A percentile compares a stretch with the other conserved stretches of the same genome.
Conservation (phyloP, 441 rosid genomes). For the Francoa sonchifolia region DNA sequence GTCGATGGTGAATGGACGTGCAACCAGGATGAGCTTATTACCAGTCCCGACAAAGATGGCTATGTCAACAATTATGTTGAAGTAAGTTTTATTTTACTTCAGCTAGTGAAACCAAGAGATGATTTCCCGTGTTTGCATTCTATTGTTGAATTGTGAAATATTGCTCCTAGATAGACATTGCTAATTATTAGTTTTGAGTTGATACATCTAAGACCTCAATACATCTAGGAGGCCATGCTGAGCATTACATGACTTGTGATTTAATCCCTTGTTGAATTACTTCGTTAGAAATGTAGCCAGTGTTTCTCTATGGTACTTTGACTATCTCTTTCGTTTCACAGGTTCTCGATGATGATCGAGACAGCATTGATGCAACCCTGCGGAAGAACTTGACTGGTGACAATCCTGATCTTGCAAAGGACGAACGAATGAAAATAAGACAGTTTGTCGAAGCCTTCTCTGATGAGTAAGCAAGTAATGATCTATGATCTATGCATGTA, state of each 20-base stretch:
- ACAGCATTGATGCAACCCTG: slow-evolving; percentile 25
- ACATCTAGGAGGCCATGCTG: no score
- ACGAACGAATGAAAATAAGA: slow-evolving; percentile 42
- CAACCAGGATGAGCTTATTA: slow-evolving; percentile 45
- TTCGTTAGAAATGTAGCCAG: neutral
- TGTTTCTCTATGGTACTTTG: neutral
- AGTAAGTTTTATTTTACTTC: slow-evolving; percentile 24
- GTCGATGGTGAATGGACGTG: slow-evolving; percentile 68
- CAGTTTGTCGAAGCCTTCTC: slow-evolving; percentile 45
- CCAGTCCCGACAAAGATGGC: slow-evolving; percentile 63
- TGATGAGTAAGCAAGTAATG: slow-evolving; percentile 25
- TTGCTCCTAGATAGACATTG: no score
- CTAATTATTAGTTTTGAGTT: no score
- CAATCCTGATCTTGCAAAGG: slow-evolving; percentile 49
- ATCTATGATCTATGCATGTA: neutral
- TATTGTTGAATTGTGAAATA: neutral
- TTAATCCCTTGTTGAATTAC: neutral
- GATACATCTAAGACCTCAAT: no score
- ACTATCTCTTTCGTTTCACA: slow-evolving; percentile 16
- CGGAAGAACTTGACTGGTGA: slow-evolving; percentile 42
- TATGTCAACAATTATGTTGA: slow-evolving; percentile 63
- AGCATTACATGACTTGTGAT: neutral
- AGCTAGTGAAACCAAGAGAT: neutral
- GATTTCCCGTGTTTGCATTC: neutral
- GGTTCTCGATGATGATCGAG: slow-evolving; percentile 37